phyloP scores from a whole-genome alignment of 768 basidiomycete species.

The Termitomyces eurrhizus region DNA sequence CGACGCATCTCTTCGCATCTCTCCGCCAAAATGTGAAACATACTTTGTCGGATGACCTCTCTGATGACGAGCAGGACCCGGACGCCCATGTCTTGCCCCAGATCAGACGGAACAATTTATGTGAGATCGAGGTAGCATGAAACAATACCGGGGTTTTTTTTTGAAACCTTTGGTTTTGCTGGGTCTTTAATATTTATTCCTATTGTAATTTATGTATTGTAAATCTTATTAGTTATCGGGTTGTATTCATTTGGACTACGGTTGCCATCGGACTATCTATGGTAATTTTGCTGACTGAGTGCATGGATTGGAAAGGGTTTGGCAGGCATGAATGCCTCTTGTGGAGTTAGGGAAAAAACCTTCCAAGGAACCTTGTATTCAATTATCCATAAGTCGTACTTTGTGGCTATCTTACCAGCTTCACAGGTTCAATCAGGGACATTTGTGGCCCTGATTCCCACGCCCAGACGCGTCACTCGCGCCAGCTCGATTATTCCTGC shows the following conservation, averaged over 20 bases:
- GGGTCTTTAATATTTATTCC: conserved; percentile 15
- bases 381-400: too few species aligned
- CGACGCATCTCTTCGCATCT: not conserved
- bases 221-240: not conserved
- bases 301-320: not conserved
- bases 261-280: not conserved
- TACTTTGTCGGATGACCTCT: not conserved
- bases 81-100: conserved; percentile 13
- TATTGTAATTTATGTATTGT: conserved; percentile 14
- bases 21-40: not conserved
- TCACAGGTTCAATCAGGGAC: not conserved
- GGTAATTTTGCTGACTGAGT: too few species aligned
- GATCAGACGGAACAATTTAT: conserved; percentile 16
- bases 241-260: not conserved
- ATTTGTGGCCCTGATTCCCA: conserved; percentile 10
- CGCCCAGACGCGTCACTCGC: conserved; percentile 21
- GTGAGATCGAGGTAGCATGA: conserved; percentile 15
- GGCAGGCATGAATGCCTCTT: too few species aligned
- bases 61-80: conserved; percentile 12
- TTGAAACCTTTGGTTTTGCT: too few species aligned
- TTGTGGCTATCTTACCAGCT: too few species aligned
- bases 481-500: not conserved
- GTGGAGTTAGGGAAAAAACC: too few species aligned
- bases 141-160: conserved; percentile 6
- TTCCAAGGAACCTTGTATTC: too few species aligned